Evolutionary conservation across 345 rosid genomes (phyloP), one percentile per base, ranked within the genome.

Genomic region (Eucalyptus pauciflora): DNA sequence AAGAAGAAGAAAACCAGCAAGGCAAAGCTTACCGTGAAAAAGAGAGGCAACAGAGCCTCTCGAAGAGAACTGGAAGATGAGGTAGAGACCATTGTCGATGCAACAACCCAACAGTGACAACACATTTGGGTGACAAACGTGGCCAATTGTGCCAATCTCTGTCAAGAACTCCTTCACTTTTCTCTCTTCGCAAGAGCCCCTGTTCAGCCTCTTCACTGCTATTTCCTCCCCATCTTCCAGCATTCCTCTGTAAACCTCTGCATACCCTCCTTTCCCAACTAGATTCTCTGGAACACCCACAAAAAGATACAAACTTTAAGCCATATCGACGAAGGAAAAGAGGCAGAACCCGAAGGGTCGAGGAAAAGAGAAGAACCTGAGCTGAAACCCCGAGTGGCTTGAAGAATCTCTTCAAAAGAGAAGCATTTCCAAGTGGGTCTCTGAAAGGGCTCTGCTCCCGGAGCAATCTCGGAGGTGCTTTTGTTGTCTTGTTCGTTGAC

Each of bases 131-230:
- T 98, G 99, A 41, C 89, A 94, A 16, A 94, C 99, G 92, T 98
- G 99, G 45, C 99, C 98, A 6, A 98, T 95, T 11, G 99, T 97
- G 50, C 99, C 99, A 89, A 97, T 98, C 93, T 98, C 99, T 79
- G 95, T 95, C 88, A 98, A 91, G 88, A 98, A 98, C 67, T 97
- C 98, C 91, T 95, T 97, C 91, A 94, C 98, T 93, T 96, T 98
- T 88, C 99, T 95, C 90, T 97, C 99, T 62, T 98, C 99, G 87
- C 86, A 91, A 29, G 93, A 93, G 88, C 93, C 93, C 92, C 93
- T 95, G 50, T 97, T 95, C 79, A 98, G 92, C 90, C 96, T 95
- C 90, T 98, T 98, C 92, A 98, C 96, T 10, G 99, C 99, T 88
- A 98, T 94, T 50, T 95, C 97, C 49, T 94, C 97, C 24, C 96